Evolutionary conservation across 805 yeast species (phyloP).

Genomic region (Saccharomycopsis javanensis): DNA sequence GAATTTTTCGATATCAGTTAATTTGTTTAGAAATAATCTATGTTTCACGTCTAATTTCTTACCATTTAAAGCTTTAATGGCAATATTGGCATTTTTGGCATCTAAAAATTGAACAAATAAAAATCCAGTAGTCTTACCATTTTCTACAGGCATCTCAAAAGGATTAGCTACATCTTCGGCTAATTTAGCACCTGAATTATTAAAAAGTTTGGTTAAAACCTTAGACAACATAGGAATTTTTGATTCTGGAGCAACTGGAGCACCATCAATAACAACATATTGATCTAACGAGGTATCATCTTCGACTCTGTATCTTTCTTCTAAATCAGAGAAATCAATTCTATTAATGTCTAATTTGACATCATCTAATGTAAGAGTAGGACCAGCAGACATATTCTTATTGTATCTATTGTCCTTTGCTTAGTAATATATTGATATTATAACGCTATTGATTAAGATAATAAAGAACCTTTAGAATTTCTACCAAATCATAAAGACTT

Average conservation of each 20-base stretch:
- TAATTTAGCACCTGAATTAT: constrained; percentile 61
- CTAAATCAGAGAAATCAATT: constrained; percentile 78
- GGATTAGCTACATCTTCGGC: constrained; percentile 36
- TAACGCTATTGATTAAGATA: neutral
- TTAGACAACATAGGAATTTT: constrained; percentile 77
- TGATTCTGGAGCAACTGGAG: constrained; percentile 88
- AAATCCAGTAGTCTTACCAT: constrained; percentile 75
- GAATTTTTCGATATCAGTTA: constrained; percentile 73
- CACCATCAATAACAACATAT: constrained; percentile 85
- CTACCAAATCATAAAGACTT: neutral
- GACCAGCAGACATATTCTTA: neutral
- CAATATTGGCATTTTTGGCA: constrained; percentile 59
- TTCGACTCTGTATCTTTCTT: constrained; percentile 57
- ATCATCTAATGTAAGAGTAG: constrained; percentile 29
- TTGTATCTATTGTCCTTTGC: neutral
- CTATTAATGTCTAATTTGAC: constrained; percentile 46
- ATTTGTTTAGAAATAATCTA: constrained; percentile 72
- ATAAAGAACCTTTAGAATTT: no score
- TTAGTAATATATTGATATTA: neutral
- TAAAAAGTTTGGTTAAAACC: constrained; percentile 74
- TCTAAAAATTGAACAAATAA: constrained; percentile 74
- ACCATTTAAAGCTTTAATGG: constrained; percentile 72
- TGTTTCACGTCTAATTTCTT: constrained; percentile 93
- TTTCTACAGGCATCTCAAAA: constrained; percentile 67
- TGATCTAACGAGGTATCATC: constrained; percentile 57